phyloP scores from a whole-genome alignment of 148 eudicot species.

The Rhododendron williamsianum region DNA sequence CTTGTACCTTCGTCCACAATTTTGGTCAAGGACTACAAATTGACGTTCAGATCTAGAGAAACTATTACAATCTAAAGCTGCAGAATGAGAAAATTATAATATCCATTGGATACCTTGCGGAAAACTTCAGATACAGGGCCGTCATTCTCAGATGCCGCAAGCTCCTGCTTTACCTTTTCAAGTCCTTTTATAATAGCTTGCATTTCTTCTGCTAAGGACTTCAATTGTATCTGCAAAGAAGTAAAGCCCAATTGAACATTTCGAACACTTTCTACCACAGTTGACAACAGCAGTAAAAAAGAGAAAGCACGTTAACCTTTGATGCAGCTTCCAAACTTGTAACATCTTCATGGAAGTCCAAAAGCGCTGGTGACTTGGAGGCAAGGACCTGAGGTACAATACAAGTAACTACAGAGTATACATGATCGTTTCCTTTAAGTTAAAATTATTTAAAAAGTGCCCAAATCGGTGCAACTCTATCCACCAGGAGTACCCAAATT shows the following conservation, averaged over 20 bases:
- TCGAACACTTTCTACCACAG: neutral
- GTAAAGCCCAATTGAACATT: neutral
- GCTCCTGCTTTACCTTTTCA: constrained; percentile 86
- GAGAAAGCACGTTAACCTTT: constrained; percentile 42
- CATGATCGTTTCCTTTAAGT: neutral
- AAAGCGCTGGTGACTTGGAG: constrained; percentile 58
- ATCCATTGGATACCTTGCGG: constrained; percentile 44
- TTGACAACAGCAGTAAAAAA: constrained; percentile 3
- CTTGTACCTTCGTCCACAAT: constrained; percentile 7
- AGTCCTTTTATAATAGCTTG: constrained; percentile 89
- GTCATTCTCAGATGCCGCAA: constrained; percentile 77
- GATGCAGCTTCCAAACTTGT: constrained; percentile 78
- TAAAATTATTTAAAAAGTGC: neutral
- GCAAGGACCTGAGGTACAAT: constrained; percentile 47
- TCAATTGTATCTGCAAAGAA: constrained; percentile 81
- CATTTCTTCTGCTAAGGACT: constrained; percentile 98
- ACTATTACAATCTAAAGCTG: neutral
- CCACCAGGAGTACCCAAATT: neutral
- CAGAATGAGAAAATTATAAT: constrained; percentile 5
- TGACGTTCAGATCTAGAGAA: neutral
- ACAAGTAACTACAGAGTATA: neutral
- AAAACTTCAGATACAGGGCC: constrained; percentile 91
- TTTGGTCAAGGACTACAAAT: neutral
- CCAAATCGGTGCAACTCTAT: neutral
- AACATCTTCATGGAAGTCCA: constrained; percentile 75